Evolutionary conservation across 2,329 filamentous ascomycete genomes (phyloP).

Genomic region (Cryphonectria nitschkei): DNA sequence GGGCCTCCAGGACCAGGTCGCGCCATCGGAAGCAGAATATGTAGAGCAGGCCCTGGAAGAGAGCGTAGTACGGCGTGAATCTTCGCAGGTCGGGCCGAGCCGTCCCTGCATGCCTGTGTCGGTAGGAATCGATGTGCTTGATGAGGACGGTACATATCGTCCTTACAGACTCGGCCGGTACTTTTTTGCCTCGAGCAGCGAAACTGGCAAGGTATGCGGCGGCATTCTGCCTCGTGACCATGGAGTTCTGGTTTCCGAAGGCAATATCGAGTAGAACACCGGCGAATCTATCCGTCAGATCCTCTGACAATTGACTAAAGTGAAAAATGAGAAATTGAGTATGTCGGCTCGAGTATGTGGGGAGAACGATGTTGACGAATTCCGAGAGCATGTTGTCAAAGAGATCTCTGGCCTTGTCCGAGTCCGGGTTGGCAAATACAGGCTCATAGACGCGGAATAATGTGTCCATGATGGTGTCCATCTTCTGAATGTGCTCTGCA

Average conservation of each 20-base stretch:
- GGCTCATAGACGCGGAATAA: conserved; percentile 83
- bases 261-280: conserved; percentile 75
- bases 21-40: conserved; percentile 99
- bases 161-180: conserved; percentile 76
- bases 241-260: conserved; percentile 70
- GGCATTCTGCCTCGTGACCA: conserved; percentile 78
- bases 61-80: conserved; percentile 83
- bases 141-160: conserved; percentile 81
- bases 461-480: conserved; percentile 86
- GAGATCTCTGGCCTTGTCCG: conserved; percentile 69
- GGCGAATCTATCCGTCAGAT: conserved; percentile 81
- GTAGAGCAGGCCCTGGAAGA: conserved; percentile 88
- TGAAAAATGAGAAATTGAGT: conserved; percentile 83
- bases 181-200: conserved; percentile 84
- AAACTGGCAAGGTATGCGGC: conserved; percentile 94
- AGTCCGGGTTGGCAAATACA: conserved; percentile 70
- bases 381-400: conserved; percentile 82
- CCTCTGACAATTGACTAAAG: conserved; percentile 81
- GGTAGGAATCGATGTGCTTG: conserved; percentile 74
- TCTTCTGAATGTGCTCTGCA: conserved; percentile 83
- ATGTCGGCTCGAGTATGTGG: conserved; percentile 65
- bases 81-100: conserved; percentile 84
- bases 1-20: conserved; percentile 72
- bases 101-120: conserved; percentile 69
- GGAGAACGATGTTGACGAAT: conserved; percentile 85